These are phyloP conservation scores for Pichia cabralensis DNA, from an alignment of 805 yeast genomes.

Conservation along the genomic window DNA sequence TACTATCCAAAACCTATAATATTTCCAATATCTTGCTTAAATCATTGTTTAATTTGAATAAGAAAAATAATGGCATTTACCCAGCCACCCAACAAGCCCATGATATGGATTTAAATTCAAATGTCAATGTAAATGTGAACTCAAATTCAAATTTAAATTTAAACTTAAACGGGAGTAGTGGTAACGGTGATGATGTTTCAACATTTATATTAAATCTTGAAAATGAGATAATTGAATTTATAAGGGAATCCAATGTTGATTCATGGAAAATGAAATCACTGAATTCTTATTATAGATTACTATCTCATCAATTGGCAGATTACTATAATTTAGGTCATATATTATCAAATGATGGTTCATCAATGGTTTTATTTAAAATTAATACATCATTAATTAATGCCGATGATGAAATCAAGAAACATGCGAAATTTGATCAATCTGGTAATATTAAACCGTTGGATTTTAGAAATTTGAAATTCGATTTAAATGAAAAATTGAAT, in stretches of 20 bases:
- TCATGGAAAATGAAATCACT: slow-evolving; percentile 39
- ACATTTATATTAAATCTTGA: slow-evolving; percentile 41
- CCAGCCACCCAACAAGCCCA: slow-evolving; percentile 1
- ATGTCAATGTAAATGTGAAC: too few species aligned
- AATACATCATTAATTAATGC: slow-evolving; percentile 29
- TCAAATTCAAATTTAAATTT: too few species aligned
- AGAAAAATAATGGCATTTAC: slow-evolving; percentile 6
- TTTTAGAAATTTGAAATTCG: slow-evolving; percentile 22
- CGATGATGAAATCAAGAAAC: slow-evolving; percentile 23
- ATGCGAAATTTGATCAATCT: slow-evolving; percentile 23
- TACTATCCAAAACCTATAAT: slow-evolving; percentile 16
- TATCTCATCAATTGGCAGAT: slow-evolving; percentile 63
- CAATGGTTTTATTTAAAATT: slow-evolving; percentile 31
- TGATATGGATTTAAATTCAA: too few species aligned
- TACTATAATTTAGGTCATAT: slow-evolving; percentile 55
- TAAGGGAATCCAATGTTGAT: slow-evolving; percentile 30
- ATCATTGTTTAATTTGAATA: slow-evolving; percentile 22
- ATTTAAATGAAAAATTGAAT: slow-evolving; percentile 24
- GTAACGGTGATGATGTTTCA: slow-evolving; percentile 27
- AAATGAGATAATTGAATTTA: slow-evolving; percentile 35
- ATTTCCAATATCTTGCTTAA: slow-evolving; percentile 23
- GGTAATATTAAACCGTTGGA: slow-evolving; percentile 26
- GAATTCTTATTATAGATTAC: slow-evolving; percentile 59
- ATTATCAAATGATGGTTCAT: slow-evolving; percentile 39
- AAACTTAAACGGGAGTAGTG: too few species aligned